These are phyloP conservation scores for Daldinia childiae DNA, from an alignment of 495 filamentous ascomycete genomes.

Conservation along the genomic window DNA sequence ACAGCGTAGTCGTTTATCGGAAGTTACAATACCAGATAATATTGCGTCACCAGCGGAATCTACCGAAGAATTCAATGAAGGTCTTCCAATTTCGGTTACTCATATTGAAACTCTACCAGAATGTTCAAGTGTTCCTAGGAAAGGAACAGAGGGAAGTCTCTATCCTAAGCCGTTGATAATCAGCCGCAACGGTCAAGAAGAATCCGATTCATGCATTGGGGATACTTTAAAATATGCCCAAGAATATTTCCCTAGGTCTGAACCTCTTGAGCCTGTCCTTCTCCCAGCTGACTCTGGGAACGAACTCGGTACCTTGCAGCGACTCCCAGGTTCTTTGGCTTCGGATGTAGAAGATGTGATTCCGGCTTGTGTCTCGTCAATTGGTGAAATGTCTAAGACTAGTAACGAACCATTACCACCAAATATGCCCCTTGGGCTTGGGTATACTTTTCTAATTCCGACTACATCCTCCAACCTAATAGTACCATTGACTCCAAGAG, in stretches of 20 bases:
- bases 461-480: background rate
- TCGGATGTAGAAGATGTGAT: conserved; percentile 3
- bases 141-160: background rate
- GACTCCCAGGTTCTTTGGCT: background rate
- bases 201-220: background rate
- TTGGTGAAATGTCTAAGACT: background rate
- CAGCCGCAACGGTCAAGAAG: conserved; percentile 1
- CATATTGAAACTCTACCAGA: conserved; percentile 38
- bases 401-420: background rate
- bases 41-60: conserved; percentile 21
- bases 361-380: conserved; percentile 24
- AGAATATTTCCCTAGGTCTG: background rate
- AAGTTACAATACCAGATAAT: conserved; percentile 44
- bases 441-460: background rate
- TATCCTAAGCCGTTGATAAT: conserved; percentile 29
- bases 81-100: background rate
- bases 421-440: background rate
- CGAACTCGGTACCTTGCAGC: background rate
- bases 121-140: background rate
- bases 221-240: background rate
- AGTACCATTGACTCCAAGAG: background rate
- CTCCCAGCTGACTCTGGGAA: background rate
- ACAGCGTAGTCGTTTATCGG: conserved; percentile 42
- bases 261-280: background rate
- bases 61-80: conserved; percentile 10